Base-by-base conservation (phyloP, 2,329 filamentous ascomycete genomes). In the Chaetomiaceae sp. region DNA sequence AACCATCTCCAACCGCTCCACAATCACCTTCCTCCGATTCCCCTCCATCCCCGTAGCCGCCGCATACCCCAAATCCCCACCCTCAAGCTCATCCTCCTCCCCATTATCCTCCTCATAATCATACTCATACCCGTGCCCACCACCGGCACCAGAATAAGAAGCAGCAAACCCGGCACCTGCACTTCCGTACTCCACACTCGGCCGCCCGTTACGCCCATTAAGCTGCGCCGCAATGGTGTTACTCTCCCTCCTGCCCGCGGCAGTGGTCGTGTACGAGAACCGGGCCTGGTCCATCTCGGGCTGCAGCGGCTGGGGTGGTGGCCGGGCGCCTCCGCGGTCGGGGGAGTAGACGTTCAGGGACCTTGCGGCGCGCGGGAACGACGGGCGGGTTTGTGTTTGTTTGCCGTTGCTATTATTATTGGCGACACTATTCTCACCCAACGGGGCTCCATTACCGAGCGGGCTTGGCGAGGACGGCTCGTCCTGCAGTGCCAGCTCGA, bases 41-140 rank as follows among this genome's bases (percentile, higher is more conserved):
- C 89, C 89, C 71, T 97, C 94, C 82, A 95, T 90, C 23, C 90
- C 94, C 68, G 92, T 89, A 0, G 94, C 94, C 1, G 91, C 92
- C 11, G 91, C 90, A 71, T 95, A 99, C 9, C 94, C 94, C 25
- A 99, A 74, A 70, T 99, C 94, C 1, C 94, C 94, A 4, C 57
- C 62, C 64, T 96, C 91, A 7, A 91, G 77, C 62, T 95, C 88
- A 62, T 91, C 88, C 47, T 85, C 83, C 56, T 85, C 81, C 55
- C 82, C 63, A 58, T 85, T 80, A 33, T 84, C 82, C 46, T 81
- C 78, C 48, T 78, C 83, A 55, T 84, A 80, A 57, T 81, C 63
- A 60, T 85, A 80, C 29, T 83, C 83, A 48, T 81, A 17, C 8
- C 33, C 29, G 3, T 25, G 8, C 22, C 48, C 37, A 11, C n/a